Conservation (phyloP, 139 green algal species). For the Nannochloris sp. region DNA sequence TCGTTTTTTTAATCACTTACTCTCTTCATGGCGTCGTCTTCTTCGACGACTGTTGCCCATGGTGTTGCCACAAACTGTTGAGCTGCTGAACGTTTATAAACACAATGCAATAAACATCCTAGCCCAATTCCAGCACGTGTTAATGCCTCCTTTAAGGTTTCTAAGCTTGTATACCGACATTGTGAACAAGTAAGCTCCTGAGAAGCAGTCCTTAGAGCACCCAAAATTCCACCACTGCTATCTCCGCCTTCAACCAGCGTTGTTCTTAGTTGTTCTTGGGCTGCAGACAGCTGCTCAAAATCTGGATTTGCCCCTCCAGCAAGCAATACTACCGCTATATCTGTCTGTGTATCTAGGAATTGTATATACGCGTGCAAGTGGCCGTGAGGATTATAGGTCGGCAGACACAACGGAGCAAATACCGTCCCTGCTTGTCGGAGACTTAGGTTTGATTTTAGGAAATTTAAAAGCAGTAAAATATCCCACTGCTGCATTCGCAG, state of each 20-base stretch:
- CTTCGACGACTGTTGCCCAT: neutral
- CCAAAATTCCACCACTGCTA: no score
- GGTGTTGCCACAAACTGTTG: conserved; percentile 8
- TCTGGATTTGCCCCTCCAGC: conserved; percentile 6
- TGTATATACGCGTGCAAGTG: conserved; percentile 79
- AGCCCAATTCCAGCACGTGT: conserved; percentile 3
- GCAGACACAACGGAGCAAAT: conserved; percentile 77
- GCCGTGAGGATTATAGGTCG: conserved; percentile 60
- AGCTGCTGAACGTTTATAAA: conserved; percentile 1
- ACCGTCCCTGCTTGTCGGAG: conserved; percentile 48
- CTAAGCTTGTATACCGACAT: neutral
- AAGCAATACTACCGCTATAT: conserved; percentile 18
- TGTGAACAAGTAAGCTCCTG: conserved; percentile 1
- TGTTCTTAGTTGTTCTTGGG: no score
- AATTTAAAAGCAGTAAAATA: conserved; percentile 72
- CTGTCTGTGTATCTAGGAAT: conserved; percentile 36
- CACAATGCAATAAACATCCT: conserved; percentile 21
- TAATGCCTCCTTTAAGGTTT: neutral
- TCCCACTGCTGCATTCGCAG: conserved; percentile 52
- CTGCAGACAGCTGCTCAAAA: neutral
- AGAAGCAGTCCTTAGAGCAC: no score
- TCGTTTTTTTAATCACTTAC: no score
- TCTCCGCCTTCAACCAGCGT: no score
- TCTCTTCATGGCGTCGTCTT: no score
- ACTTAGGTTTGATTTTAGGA: conserved; percentile 49